Evolutionary conservation across 2,329 filamentous ascomycete species (phyloP), one percentile per base, ranked within the genome.

Genomic region (Onygenales sp.): DNA sequence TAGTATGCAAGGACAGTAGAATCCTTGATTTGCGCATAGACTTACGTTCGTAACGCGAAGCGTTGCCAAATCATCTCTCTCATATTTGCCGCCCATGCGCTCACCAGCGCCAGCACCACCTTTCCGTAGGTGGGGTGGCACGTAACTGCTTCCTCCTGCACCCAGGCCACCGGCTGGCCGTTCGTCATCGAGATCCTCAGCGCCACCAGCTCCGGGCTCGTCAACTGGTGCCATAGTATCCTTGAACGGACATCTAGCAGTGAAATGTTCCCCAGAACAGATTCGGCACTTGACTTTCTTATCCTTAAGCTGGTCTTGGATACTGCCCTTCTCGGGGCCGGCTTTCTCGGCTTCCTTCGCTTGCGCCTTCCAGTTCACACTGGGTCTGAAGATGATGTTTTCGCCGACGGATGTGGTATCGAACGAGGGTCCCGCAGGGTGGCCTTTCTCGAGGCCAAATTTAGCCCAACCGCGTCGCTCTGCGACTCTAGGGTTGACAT

Each of bases 201-300:
- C 60, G 0, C 62, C 57, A 21, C 63, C 66, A 33, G 62, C 68
- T 48, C 60, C 66, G 17, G 69, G 57, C 61, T 77, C 75, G 42
- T 75, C 75, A 54, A 77, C 71, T 6, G 75, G 93, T 37, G 92
- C 90, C 90, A 98, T 96, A 64, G 92, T 98, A 71, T 97, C 93
- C 80, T 97, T 98, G 85, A 95, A 98, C 37, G 93, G 93, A 83
- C 93, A 98, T 72, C 93, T 86, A 62, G 92, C 92, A 42, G 93
- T 98, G 80, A 97, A 98, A 83, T 98, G 93, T 79, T 98, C 93
- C 69, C 92, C 93, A 70, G 85, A 88, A 78, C 93, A 98, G 70
- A 98, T 97, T 81, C 93, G 87, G 76, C 93, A 98, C 82, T 97
- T 97, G 80, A 98, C 94, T 79, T 96, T 94, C 83, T 96, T 95